phyloP scores from a whole-genome alignment of 2,329 filamentous ascomycete species.

The Aspergillus quadrilineatus region DNA sequence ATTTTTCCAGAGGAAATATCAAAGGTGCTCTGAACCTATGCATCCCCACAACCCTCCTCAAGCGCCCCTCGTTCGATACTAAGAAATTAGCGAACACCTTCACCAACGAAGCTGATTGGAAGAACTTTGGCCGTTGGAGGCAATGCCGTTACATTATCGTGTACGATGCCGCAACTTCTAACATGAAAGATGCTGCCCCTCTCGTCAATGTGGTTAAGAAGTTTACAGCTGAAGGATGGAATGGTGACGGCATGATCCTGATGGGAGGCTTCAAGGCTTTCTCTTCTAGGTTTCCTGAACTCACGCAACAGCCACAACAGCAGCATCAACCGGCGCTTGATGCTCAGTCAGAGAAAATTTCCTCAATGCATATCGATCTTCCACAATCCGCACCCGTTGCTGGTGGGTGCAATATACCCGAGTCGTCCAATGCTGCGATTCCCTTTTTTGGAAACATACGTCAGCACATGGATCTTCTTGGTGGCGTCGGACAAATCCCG shows the following conservation, averaged over 20 bases:
- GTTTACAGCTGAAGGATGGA: constrained; percentile 80
- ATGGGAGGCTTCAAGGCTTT: constrained; percentile 80
- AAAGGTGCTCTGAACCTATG: constrained; percentile 84
- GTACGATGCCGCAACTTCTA: constrained; percentile 75
- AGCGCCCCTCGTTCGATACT: constrained; percentile 85
- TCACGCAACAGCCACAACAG: constrained; percentile 22
- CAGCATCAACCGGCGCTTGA: constrained; percentile 27
- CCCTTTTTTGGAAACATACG: constrained; percentile 96
- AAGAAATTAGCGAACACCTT: constrained; percentile 87
- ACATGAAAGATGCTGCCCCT: constrained; percentile 75
- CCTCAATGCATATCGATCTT: constrained; percentile 49
- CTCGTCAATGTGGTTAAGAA: constrained; percentile 90
- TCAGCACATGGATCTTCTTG: constrained; percentile 92
- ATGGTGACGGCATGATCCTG: constrained; percentile 70
- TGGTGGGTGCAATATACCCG: constrained; percentile 81
- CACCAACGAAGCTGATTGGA: constrained; percentile 66
- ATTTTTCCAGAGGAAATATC: constrained; percentile 74
- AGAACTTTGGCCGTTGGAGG: constrained; percentile 74
- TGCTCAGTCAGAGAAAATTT: constrained; percentile 44
- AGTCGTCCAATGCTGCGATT: constrained; percentile 64
- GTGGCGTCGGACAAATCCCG: constrained; percentile 80
- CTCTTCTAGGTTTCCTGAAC: constrained; percentile 62
- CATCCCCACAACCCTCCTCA: constrained; percentile 90
- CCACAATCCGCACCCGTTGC: constrained; percentile 72
- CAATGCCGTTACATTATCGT: constrained; percentile 75